A percentile compares a stretch with the other conserved stretches of the same genome.
Evolutionary conservation across 768 basidiomycete genomes (phyloP).

Genomic region (Antrodiella citrinella): DNA sequence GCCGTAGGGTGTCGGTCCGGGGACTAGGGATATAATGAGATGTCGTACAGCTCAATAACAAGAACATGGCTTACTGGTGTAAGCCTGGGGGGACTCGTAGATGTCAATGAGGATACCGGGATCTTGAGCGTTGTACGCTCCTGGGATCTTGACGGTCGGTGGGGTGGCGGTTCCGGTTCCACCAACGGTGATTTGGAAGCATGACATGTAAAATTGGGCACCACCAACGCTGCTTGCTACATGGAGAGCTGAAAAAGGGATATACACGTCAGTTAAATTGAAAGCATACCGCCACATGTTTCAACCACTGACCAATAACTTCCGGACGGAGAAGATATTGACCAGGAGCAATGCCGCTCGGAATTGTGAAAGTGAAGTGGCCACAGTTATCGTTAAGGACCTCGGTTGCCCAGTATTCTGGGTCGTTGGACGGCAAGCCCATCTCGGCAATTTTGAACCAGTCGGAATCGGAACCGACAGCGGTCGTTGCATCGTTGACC

Average conservation of each 20-base stretch:
- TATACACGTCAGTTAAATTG: neutral
- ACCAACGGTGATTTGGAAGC: slow-evolving; percentile 37
- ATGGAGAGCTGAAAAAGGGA: slow-evolving; percentile 30
- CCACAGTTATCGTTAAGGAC: slow-evolving; percentile 42
- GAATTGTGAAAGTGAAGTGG: slow-evolving; percentile 43
- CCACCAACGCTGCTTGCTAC: slow-evolving; percentile 38
- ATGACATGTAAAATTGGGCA: slow-evolving; percentile 44
- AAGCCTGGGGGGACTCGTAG: slow-evolving; percentile 33
- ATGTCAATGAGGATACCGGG: slow-evolving; percentile 42
- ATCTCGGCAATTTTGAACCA: slow-evolving; percentile 49
- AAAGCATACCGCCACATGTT: neutral
- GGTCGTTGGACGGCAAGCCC: slow-evolving; percentile 40
- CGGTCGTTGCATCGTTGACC: slow-evolving; percentile 36
- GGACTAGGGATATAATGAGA: slow-evolving; percentile 24
- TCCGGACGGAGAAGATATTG: slow-evolving; percentile 43
- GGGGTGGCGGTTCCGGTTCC: slow-evolving; percentile 30
- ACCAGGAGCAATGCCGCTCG: slow-evolving; percentile 32
- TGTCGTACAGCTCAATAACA: slow-evolving; percentile 9
- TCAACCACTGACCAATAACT: slow-evolving; percentile 33
- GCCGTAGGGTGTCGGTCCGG: slow-evolving; percentile 43
- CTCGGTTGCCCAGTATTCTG: slow-evolving; percentile 38
- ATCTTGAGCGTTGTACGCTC: slow-evolving; percentile 32
- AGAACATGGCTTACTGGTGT: slow-evolving; percentile 25
- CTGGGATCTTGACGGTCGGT: slow-evolving; percentile 34
- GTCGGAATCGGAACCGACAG: slow-evolving; percentile 30